phyloP scores from a whole-genome alignment of 2,329 filamentous ascomycete genomes.

The Calycina herbarum region DNA sequence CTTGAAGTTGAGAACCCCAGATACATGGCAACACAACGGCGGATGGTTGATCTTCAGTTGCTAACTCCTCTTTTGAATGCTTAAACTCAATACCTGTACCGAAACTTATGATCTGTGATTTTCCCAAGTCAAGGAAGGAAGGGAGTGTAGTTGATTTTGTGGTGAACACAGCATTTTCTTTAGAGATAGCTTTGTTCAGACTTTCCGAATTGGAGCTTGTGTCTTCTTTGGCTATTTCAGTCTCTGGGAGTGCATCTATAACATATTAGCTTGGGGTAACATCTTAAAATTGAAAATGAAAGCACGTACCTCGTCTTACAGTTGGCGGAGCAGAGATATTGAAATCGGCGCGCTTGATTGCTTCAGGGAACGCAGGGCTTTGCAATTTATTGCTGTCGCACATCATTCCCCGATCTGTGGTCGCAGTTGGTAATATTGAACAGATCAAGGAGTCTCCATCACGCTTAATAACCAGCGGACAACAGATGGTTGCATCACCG shows the following conservation, averaged over 20 bases:
- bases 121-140: constrained; percentile 16
- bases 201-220: not conserved
- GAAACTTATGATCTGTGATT: constrained; percentile 21
- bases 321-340: not conserved
- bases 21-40: constrained; percentile 31
- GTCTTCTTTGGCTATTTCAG: not conserved
- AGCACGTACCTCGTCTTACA: not conserved
- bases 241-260: not conserved
- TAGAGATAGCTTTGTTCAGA: not conserved
- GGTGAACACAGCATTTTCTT: constrained; percentile 15
- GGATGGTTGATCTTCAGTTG: constrained; percentile 6
- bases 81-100: constrained; percentile 21
- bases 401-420: constrained; percentile 27
- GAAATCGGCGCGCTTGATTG: not conserved
- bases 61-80: not conserved
- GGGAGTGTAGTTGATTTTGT: not conserved
- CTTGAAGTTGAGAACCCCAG: constrained; percentile 29
- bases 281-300: not conserved
- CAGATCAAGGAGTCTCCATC: constrained; percentile 29
- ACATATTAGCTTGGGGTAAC: not conserved
- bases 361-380: constrained; percentile 17
- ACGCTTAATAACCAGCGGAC: constrained; percentile 30
- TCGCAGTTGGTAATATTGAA: constrained; percentile 31
- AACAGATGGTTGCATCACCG: constrained; percentile 22
- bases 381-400: constrained; percentile 17